These are phyloP conservation scores for Hebeloma cylindrosporum DNA, from an alignment of 768 basidiomycete genomes.

Conservation along the genomic window DNA sequence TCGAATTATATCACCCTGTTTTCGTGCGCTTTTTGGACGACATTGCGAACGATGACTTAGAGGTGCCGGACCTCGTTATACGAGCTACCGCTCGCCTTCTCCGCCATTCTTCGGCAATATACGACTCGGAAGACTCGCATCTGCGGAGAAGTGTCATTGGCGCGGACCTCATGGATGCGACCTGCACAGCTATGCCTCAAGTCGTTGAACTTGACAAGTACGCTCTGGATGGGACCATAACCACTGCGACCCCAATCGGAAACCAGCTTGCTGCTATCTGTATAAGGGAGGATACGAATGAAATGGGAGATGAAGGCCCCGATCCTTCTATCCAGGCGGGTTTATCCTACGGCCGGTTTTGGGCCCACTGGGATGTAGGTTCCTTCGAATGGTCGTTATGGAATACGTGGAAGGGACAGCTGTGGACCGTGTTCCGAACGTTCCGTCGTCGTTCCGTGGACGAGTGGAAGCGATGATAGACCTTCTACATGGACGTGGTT, in stretches of 20 bases:
- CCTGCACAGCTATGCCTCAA: neutral
- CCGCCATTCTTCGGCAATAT: constrained; percentile 20
- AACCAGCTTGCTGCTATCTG: neutral
- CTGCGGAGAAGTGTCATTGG: constrained; percentile 11
- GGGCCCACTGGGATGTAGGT: constrained; percentile 14
- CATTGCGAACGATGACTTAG: constrained; percentile 10
- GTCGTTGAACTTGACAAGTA: constrained; percentile 2
- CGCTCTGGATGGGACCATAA: neutral
- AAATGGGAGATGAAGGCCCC: constrained; percentile 14
- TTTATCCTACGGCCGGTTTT: constrained; percentile 13
- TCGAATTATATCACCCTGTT: constrained; percentile 26
- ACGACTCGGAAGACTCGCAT: constrained; percentile 16
- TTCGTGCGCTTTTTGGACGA: constrained; percentile 23
- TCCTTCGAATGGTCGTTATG: constrained; percentile 19
- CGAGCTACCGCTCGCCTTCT: constrained; percentile 18
- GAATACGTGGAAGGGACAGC: constrained; percentile 13
- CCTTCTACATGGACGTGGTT: constrained; percentile 10
- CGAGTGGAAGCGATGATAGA: constrained; percentile 5
- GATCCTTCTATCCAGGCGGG: constrained; percentile 18
- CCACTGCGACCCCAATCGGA: neutral
- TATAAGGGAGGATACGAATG: constrained; percentile 14
- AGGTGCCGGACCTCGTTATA: constrained; percentile 16
- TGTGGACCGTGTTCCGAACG: neutral
- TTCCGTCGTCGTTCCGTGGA: neutral
- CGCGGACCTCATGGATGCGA: neutral